Conservation (phyloP, 2,329 filamentous ascomycete species). For the Ophiobolus disseminans region DNA sequence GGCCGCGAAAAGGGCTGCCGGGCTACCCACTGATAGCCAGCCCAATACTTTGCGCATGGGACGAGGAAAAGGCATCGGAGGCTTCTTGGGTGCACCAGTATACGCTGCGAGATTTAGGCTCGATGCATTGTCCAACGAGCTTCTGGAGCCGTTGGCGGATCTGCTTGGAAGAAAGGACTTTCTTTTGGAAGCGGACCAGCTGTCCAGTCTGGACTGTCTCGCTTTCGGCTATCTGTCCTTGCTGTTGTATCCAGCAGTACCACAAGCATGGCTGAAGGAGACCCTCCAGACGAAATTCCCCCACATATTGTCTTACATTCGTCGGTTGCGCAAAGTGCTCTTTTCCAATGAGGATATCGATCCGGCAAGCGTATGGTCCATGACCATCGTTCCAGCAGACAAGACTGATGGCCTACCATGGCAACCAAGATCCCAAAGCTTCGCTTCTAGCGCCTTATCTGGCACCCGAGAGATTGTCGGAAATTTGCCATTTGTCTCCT, state of each 20-base stretch:
- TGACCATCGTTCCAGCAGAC: slow-evolving; percentile 20
- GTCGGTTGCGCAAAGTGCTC: slow-evolving; percentile 40
- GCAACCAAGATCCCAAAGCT: slow-evolving; percentile 20
- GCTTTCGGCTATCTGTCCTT: slow-evolving; percentile 80
- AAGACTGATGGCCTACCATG: slow-evolving; percentile 30
- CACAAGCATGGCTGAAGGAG: slow-evolving; percentile 68
- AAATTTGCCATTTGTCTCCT: slow-evolving; percentile 33
- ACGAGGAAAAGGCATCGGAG: slow-evolving; percentile 65
- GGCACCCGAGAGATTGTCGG: slow-evolving; percentile 30
- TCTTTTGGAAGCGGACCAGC: slow-evolving; percentile 60
- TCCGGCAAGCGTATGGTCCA: slow-evolving; percentile 38
- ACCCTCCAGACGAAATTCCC: slow-evolving; percentile 60
- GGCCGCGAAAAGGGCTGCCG: slow-evolving; percentile 46
- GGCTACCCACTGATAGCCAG: slow-evolving; percentile 44
- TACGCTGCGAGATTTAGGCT: slow-evolving; percentile 78
- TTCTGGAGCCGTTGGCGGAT: slow-evolving; percentile 73
- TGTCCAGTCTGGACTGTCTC: slow-evolving; percentile 77
- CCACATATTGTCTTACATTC: slow-evolving; percentile 48
- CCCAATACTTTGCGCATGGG: slow-evolving; percentile 56
- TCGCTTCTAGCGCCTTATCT: slow-evolving; percentile 15
- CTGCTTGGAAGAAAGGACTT: slow-evolving; percentile 64
- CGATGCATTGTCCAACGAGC: slow-evolving; percentile 71
- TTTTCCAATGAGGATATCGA: slow-evolving; percentile 30
- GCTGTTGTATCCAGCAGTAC: slow-evolving; percentile 69
- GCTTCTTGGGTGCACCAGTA: slow-evolving; percentile 70